These are phyloP conservation scores for Paraphoma sp. DNA, from an alignment of 2,329 filamentous ascomycete species.

Conservation along the genomic window DNA sequence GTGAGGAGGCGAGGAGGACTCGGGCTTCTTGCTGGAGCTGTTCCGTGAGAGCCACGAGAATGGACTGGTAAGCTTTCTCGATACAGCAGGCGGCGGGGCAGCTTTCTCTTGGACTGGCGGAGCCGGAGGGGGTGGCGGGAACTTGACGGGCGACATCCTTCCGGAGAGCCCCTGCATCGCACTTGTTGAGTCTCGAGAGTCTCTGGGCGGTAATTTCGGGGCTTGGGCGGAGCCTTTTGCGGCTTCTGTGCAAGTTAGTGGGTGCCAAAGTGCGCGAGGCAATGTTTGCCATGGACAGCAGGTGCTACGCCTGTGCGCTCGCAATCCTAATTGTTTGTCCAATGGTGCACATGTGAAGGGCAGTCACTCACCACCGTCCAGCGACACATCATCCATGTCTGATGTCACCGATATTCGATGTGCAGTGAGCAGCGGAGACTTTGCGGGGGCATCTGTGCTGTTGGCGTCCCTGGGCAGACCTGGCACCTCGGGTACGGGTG, in stretches of 20 bases:
- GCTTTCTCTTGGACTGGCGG: slow-evolving; percentile 38
- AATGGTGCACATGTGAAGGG: slow-evolving; percentile 14
- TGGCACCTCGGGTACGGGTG: slow-evolving; percentile 28
- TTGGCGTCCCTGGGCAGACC: slow-evolving; percentile 13
- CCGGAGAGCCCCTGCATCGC: slow-evolving; percentile 72
- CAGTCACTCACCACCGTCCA: slow-evolving; percentile 61
- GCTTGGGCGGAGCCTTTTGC: slow-evolving; percentile 28
- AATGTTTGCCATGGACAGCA: background rate
- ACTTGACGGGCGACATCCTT: slow-evolving; percentile 70
- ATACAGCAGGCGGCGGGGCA: slow-evolving; percentile 36
- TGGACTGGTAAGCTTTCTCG: slow-evolving; percentile 76
- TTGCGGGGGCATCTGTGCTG: slow-evolving; percentile 41
- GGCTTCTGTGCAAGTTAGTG: slow-evolving; percentile 21
- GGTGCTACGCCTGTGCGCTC: background rate
- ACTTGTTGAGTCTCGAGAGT: slow-evolving; percentile 46
- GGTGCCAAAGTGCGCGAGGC: background rate
- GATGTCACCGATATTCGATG: slow-evolving; percentile 64
- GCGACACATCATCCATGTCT: slow-evolving; percentile 68
- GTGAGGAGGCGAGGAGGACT: slow-evolving; percentile 63
- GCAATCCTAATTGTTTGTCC: background rate
- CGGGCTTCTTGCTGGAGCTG: slow-evolving; percentile 63
- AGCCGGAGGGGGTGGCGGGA: slow-evolving; percentile 46
- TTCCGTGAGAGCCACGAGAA: slow-evolving; percentile 46
- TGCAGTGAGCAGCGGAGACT: slow-evolving; percentile 60
- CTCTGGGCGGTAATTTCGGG: slow-evolving; percentile 64